A percentile compares a stretch with the other conserved stretches of the same genome.
phyloP scores from a whole-genome alignment of 2,329 filamentous ascomycete species.

The Arthrobotrys iridis region DNA sequence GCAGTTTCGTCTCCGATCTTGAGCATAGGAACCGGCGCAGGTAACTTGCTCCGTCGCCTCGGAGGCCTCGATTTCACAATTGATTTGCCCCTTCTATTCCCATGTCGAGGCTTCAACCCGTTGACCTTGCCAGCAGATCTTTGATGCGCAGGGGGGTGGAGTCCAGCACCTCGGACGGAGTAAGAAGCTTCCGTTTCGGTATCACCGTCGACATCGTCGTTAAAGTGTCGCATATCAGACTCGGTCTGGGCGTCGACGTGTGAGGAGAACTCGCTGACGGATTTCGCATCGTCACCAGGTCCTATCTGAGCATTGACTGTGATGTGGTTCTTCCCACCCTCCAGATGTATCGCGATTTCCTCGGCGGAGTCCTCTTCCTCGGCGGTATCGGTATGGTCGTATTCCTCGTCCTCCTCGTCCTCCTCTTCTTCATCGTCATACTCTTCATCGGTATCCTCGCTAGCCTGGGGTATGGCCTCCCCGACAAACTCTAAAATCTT shows the following conservation, averaged over 20 bases:
- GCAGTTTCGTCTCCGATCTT: conserved; percentile 98
- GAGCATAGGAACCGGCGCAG: conserved; percentile 94
- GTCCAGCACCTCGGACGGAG: conserved; percentile 43
- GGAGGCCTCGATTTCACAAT: conserved; percentile 57
- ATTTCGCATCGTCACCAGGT: conserved; percentile 40
- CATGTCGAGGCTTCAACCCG: conserved; percentile 27
- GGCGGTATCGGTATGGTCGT: conserved; percentile 58
- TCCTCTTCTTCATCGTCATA: conserved; percentile 62
- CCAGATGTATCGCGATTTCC: conserved; percentile 53
- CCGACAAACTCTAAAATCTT: conserved; percentile 92
- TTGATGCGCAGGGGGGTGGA: conserved; percentile 47
- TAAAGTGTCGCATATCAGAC: conserved; percentile 46
- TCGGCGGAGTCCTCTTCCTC: conserved; percentile 59
- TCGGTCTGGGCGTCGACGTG: conserved; percentile 36
- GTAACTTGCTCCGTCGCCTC: conserved; percentile 74
- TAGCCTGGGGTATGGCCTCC: conserved; percentile 57
- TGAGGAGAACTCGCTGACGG: conserved; percentile 50
- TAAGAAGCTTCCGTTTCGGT: conserved; percentile 53
- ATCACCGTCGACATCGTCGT: conserved; percentile 53
- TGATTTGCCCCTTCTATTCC: conserved; percentile 13
- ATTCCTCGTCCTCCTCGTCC: conserved; percentile 60
- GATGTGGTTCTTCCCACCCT: conserved; percentile 49
- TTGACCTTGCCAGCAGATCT: conserved; percentile 50
- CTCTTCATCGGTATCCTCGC: conserved; percentile 69
- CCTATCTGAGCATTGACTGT: conserved; percentile 49